Evolutionary conservation across 768 basidiomycete genomes (phyloP), one percentile per base, ranked within the genome.

Genomic region (Trametes meyenii): DNA sequence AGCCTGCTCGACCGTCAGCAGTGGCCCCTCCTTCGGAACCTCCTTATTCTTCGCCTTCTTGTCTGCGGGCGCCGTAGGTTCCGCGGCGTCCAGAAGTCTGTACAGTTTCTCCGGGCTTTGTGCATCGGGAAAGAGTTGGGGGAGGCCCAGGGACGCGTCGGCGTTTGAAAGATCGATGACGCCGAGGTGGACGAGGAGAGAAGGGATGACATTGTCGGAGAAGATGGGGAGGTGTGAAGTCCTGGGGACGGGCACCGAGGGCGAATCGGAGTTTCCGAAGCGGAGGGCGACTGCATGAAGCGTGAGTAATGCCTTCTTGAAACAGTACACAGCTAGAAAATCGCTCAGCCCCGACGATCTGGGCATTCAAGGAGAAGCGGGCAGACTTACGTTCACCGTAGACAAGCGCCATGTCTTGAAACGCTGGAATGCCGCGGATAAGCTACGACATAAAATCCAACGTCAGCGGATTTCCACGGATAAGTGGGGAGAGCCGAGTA

Each of bases 231-330:
- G 73, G 55, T 77, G 75, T 24, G 73, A 73, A 3, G 86, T 88
- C 51, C 79, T 77, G 8, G 67, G 67, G 7, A 64, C 12, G 19
- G 85, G 85, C 67, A 92, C 86, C 13, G 84, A 79, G 19, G 81
- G 72, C 3, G 82, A 77, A 12, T 80, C 74, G 45, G 77, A 70
- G 7, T 82, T 74, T 50, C 83, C 82, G 76, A 94, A 94, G 46
- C 90, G 86, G 45, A 87, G 72, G 24, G 73, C 75, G 52, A 95
- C 74, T 24, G 85, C 86, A 63, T 91, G 85, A 53, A 94, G 77
- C 53, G 95, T 81, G 73, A 93, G 92, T 35, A 96, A 77, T 2
- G 90, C 92, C 70, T 95, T 96, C 74, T 94, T 94, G 81, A 94
- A 92, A 70, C 91, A 85, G 74, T 92, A 95, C 23, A 94, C 79